Percentiles rank a stretch among this genome's conserved stretches.
phyloP scores from a whole-genome alignment of 805 yeast genomes.

The Lachancea dasiensis region DNA sequence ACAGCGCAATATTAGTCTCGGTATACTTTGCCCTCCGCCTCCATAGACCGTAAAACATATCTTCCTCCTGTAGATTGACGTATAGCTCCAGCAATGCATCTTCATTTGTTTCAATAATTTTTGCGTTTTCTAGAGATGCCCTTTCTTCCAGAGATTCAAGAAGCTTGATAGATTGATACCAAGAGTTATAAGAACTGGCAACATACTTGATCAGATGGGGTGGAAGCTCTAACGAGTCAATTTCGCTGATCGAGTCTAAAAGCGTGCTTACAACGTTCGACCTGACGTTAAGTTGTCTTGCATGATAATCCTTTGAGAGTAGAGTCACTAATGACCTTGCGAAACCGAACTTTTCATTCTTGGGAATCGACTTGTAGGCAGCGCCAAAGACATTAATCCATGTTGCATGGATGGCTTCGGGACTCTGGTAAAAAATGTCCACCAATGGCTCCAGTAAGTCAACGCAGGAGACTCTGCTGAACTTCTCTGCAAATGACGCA shows the following conservation, averaged over 20 bases:
- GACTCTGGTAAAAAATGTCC: conserved; percentile 76
- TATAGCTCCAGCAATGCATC: conserved; percentile 91
- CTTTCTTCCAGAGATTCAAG: conserved; percentile 62
- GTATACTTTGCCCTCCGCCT: conserved; percentile 90
- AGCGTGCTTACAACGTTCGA: conserved; percentile 84
- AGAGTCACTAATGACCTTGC: conserved; percentile 73
- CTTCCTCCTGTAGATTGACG: conserved; percentile 84
- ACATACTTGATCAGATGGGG: conserved; percentile 89
- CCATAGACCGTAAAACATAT: conserved; percentile 97
- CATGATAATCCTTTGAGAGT: conserved; percentile 85
- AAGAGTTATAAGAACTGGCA: conserved; percentile 80
- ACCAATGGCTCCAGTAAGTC: conserved; percentile 65
- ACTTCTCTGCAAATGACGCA: conserved; percentile 18
- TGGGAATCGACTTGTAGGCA: conserved; percentile 66
- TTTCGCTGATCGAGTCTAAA: conserved; percentile 73
- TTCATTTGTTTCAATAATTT: conserved; percentile 75
- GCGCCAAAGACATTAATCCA: conserved; percentile 85
- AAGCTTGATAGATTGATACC: conserved; percentile 85
- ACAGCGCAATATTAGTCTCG: conserved; percentile 87
- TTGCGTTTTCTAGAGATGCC: conserved; percentile 60
- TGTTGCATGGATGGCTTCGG: conserved; percentile 69
- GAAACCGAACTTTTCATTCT: conserved; percentile 77
- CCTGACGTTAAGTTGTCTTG: conserved; percentile 78
- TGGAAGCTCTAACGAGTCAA: conserved; percentile 74
- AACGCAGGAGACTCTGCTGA: conserved; percentile 42